Percentiles rank a stretch among this genome's conserved stretches.
phyloP scores from a whole-genome alignment of 768 basidiomycete species.

The Bullera alba region DNA sequence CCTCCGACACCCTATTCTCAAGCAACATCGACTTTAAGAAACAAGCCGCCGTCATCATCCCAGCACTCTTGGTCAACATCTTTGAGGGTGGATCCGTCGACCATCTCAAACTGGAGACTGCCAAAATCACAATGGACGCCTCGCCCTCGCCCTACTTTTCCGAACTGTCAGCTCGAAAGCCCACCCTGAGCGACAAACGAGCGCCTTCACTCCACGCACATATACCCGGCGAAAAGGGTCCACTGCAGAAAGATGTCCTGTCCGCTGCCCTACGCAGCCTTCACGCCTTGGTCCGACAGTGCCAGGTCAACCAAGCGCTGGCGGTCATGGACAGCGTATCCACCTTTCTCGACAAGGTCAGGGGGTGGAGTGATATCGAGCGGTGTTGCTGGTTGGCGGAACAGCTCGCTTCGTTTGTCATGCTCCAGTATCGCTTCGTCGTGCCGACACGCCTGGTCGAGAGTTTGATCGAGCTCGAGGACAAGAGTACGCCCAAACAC shows the following conservation, averaged over 20 bases:
- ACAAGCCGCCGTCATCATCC: constrained; percentile 65
- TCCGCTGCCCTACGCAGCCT: constrained; percentile 66
- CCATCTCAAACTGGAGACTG: constrained; percentile 62
- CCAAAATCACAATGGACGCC: constrained; percentile 61
- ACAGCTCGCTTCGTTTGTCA: constrained; percentile 74
- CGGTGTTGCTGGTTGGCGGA: constrained; percentile 78
- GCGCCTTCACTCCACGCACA: constrained; percentile 86
- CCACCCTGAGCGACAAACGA: constrained; percentile 62
- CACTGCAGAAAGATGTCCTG: constrained; percentile 64
- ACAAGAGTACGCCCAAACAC: constrained; percentile 45
- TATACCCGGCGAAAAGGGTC: constrained; percentile 79
- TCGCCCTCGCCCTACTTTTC: constrained; percentile 65
- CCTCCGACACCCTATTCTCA: constrained; percentile 75
- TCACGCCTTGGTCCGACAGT: constrained; percentile 64
- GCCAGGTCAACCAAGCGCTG: constrained; percentile 67
- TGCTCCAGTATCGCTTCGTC: constrained; percentile 87
- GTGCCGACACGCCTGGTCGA: constrained; percentile 80
- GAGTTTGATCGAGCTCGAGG: constrained; percentile 55
- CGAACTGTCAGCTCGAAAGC: constrained; percentile 69
- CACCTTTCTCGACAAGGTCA: constrained; percentile 55
- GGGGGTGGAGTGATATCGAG: constrained; percentile 61
- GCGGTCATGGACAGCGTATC: constrained; percentile 66
- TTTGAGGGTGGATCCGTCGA: constrained; percentile 56
- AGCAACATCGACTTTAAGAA: constrained; percentile 63
- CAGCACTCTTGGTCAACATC: constrained; percentile 63